These are phyloP conservation scores for Arctostaphylos glauca DNA, from an alignment of 148 eudicot genomes.

Conservation along the genomic window DNA sequence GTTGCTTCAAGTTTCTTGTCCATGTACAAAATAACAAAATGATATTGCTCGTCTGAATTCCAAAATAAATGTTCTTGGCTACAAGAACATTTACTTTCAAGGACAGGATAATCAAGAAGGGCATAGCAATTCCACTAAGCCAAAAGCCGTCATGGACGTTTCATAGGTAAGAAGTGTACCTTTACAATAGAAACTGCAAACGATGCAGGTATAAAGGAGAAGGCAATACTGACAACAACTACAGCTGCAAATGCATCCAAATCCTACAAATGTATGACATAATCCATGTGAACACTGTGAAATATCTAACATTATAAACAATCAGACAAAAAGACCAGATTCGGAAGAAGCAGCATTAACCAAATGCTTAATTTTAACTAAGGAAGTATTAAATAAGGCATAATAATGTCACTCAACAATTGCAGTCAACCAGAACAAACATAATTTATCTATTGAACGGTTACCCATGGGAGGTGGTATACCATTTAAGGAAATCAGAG, in stretches of 20 bases:
- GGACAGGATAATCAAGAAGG: too few relatives aligned
- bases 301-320: background rate
- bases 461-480: background rate
- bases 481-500: background rate
- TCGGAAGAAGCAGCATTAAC: background rate
- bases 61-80: background rate
- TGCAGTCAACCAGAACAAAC: background rate
- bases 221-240: constrained; percentile 71
- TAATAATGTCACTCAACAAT: background rate
- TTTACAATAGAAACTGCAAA: constrained; percentile 96
- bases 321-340: background rate
- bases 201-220: constrained; percentile 94
- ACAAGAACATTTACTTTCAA: background rate
- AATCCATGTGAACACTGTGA: background rate
- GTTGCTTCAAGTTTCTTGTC: background rate
- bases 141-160: background rate
- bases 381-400: background rate
- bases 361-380: constrained; percentile 1
- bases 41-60: background rate
- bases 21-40: background rate
- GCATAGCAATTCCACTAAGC: background rate
- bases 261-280: constrained; percentile 51
- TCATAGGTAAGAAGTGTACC: constrained; percentile 39
- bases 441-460: background rate
- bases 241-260: constrained; percentile 97